Evolutionary conservation across 169 alveolate species (phyloP).

Genomic region (Blepharisma undulans): DNA sequence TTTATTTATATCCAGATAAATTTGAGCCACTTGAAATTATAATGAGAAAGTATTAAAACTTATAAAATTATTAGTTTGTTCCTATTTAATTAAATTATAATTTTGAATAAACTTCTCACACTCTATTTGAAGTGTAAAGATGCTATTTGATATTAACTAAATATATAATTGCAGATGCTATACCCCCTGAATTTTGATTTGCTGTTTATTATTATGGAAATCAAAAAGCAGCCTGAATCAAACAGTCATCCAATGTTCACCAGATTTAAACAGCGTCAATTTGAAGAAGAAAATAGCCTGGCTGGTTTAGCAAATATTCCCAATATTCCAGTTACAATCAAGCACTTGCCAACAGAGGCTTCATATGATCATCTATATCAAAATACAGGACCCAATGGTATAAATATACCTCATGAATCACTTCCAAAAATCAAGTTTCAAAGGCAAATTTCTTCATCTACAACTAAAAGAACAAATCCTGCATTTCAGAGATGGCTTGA

Average conservation of each 20-base stretch:
- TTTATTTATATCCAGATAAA: not conserved
- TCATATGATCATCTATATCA: not conserved
- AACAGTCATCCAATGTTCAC: not conserved
- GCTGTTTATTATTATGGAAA: not conserved
- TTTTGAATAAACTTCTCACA: too few species aligned
- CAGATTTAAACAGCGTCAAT: not conserved
- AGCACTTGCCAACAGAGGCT: not conserved
- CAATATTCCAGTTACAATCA: not conserved
- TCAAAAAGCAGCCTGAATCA: not conserved
- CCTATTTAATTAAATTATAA: too few species aligned
- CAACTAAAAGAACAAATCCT: not conserved
- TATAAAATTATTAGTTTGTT: too few species aligned
- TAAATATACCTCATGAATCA: not conserved
- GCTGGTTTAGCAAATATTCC: not conserved
- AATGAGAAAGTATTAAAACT: not conserved
- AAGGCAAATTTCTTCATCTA: not conserved
- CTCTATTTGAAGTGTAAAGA: too few species aligned
- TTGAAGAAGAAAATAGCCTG: not conserved
- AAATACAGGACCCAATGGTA: constrained; percentile 18
- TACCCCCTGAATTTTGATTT: not conserved
- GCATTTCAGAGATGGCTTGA: not conserved
- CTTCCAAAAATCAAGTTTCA: not conserved
- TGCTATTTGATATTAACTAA: not conserved
- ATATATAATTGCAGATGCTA: not conserved
- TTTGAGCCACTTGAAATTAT: not conserved